Percentiles rank a stretch among this genome's conserved stretches.
phyloP scores from a whole-genome alignment of 2,329 filamentous ascomycete species.

The Delphinella strobiligena region DNA sequence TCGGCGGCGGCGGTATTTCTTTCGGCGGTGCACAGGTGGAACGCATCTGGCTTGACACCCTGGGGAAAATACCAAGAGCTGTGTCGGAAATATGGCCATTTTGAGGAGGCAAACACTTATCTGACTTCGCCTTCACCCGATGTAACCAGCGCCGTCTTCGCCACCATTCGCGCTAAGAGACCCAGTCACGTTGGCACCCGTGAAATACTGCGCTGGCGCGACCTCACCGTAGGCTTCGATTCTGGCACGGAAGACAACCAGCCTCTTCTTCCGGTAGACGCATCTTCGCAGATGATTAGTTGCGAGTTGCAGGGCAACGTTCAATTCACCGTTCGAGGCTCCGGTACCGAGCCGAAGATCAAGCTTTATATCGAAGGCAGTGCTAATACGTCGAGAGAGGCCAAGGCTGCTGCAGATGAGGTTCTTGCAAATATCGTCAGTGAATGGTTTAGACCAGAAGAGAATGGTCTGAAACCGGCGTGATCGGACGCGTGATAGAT shows the following conservation, averaged over 20 bases:
- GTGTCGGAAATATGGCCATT: constrained; percentile 46
- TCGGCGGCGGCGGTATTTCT: constrained; percentile 49
- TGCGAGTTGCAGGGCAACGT: constrained; percentile 44
- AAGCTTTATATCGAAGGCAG: constrained; percentile 45
- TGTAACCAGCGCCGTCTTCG: constrained; percentile 43
- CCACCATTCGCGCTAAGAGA: constrained; percentile 31
- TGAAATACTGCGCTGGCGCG: constrained; percentile 46
- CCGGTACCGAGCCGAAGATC: constrained; percentile 56
- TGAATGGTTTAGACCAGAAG: constrained; percentile 34
- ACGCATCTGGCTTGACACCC: constrained; percentile 41
- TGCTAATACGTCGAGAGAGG: constrained; percentile 27
- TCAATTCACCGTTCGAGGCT: constrained; percentile 48
- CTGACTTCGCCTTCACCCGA: constrained; percentile 45
- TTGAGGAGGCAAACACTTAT: constrained; percentile 53
- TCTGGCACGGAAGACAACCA: constrained; percentile 39
- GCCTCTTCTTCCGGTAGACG: constrained; percentile 45
- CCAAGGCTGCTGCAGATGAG: constrained; percentile 31
- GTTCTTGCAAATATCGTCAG: constrained; percentile 33
- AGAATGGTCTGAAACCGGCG: constrained; percentile 15
- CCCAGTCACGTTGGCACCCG: constrained; percentile 28
- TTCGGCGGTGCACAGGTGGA: constrained; percentile 41
- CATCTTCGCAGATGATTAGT: constrained; percentile 52
- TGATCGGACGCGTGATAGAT: background rate
- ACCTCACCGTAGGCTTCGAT: constrained; percentile 50
- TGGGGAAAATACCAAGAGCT: constrained; percentile 45